phyloP scores from a whole-genome alignment of 2,329 filamentous ascomycete genomes.

The Epichloe sp. region DNA sequence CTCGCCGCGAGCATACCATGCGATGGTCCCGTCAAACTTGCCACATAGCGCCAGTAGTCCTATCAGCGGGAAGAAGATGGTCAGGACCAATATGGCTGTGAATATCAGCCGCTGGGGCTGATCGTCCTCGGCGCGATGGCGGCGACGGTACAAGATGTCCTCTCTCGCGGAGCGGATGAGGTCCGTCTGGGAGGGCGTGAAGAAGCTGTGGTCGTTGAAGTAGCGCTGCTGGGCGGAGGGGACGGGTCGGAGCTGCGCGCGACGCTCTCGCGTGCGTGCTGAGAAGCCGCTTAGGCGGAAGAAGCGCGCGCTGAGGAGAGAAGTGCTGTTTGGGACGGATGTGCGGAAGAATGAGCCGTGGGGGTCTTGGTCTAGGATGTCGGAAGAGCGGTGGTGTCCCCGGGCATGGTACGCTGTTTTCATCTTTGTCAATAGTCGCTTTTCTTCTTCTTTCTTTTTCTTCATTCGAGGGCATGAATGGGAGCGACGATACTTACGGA shows the following conservation, averaged over 20 bases:
- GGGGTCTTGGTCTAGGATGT: neutral
- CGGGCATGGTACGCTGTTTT: neutral
- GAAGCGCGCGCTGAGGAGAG: constrained; percentile 8
- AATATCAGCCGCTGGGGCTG: constrained; percentile 25
- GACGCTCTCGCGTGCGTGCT: constrained; percentile 7
- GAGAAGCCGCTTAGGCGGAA: constrained; percentile 14
- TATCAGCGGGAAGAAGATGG: constrained; percentile 32
- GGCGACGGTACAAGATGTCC: constrained; percentile 17
- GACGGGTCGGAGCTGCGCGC: neutral
- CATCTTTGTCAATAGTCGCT: neutral
- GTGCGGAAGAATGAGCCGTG: constrained; percentile 5
- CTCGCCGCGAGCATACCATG: constrained; percentile 36
- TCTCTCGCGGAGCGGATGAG: constrained; percentile 19
- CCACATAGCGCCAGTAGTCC: constrained; percentile 31
- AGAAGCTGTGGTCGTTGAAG: constrained; percentile 11
- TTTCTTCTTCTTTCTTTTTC: too few relatives aligned
- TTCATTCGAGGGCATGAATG: neutral
- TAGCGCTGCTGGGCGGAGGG: neutral
- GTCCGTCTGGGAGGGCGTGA: constrained; percentile 16
- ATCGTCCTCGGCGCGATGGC: constrained; percentile 15
- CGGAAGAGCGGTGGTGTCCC: constrained; percentile 3
- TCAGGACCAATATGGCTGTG: constrained; percentile 23
- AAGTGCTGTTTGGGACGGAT: constrained; percentile 5
- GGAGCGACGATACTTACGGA: constrained; percentile 1
- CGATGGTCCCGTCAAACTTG: constrained; percentile 30